Evolutionary conservation across 2,329 filamentous ascomycete genomes (phyloP), one percentile per base, ranked within the genome.

Genomic region (Spiromastix sp.): DNA sequence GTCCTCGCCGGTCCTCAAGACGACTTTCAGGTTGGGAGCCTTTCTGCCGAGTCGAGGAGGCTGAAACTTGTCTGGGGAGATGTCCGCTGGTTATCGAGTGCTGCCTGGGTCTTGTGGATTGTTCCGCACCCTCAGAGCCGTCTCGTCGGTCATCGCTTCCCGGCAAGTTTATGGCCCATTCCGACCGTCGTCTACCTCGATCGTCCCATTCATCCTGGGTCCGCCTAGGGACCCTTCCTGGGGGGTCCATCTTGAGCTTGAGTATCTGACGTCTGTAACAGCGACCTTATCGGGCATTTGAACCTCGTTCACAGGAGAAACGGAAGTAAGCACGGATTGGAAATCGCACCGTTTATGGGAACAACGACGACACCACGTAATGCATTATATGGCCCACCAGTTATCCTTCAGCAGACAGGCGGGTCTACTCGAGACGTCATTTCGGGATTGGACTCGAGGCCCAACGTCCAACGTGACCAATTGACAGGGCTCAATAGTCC

Each of bases 1-100:
- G 35, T 13, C 36, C 25, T 27, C 37, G 37, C 9, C 43, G 43
- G 31, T 43, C 43, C 16, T 45, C 43, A 10, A 37, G 37, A 6
- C 41, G 39, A 12, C 28, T 17, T 13, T 45, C 43, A 11, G 35
- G 28, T 9, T 42, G 43, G n/a, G 34, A 21, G 20, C 39, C 40
- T 32, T 33, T 38, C 26, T 45, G 41, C 12, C 36, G 39, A 11
- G 20, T 35, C 18, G 40, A 9, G 13, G 34, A 34, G 22, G 37
- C 36, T n/a, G 43, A 35, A 2, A 38, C 31, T 27, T 41, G 43
- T 25, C 41, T 40, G 19, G 43, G 42, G 5, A 38, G 21, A 5
- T 24, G n/a, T 9, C 36, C 38, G 24, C 27, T 34, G 20, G 35
- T 37, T 13, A 38, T 36, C 11, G 40, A 37, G 9, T 37, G 39